phyloP scores from a whole-genome alignment of 495 filamentous ascomycete genomes.

The Podospora sp. region DNA sequence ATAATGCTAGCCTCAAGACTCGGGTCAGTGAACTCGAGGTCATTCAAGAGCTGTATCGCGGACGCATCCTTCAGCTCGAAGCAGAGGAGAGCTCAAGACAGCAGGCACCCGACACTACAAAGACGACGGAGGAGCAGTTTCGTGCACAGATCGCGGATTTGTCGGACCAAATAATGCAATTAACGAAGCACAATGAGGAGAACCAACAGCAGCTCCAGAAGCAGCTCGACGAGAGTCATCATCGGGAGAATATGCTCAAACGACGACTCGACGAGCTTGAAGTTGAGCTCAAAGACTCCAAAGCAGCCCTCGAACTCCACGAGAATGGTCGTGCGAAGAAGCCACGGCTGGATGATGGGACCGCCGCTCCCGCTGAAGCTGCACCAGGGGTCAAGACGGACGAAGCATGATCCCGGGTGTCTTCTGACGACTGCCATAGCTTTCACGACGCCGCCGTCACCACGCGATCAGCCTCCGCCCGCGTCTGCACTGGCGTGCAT shows the following conservation, averaged over 20 bases:
- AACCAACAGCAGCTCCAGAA: constrained; percentile 67
- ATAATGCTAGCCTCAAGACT: constrained; percentile 82
- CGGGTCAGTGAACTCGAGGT: constrained; percentile 92
- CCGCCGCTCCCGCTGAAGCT: constrained; percentile 25
- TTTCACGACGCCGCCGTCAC: neutral
- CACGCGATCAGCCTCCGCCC: neutral
- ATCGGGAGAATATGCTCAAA: constrained; percentile 81
- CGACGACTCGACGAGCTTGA: constrained; percentile 80
- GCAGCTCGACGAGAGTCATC: constrained; percentile 72
- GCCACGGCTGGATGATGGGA: constrained; percentile 38
- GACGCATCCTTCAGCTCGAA: constrained; percentile 85
- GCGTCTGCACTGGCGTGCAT: too few species aligned
- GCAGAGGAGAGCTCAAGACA: constrained; percentile 61
- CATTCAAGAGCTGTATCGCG: constrained; percentile 90
- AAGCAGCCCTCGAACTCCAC: constrained; percentile 38
- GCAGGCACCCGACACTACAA: constrained; percentile 64
- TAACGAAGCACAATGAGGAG: constrained; percentile 70
- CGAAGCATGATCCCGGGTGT: neutral
- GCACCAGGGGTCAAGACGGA: neutral
- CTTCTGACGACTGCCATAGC: neutral
- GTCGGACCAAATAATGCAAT: constrained; percentile 41
- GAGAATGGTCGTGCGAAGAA: constrained; percentile 44
- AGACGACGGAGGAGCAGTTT: constrained; percentile 39
- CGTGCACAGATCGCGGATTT: constrained; percentile 49
- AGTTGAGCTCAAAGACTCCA: constrained; percentile 49